Conservation (phyloP, 23 red algal species). For the Cyanidiococcus yangmingshanensis region DNA sequence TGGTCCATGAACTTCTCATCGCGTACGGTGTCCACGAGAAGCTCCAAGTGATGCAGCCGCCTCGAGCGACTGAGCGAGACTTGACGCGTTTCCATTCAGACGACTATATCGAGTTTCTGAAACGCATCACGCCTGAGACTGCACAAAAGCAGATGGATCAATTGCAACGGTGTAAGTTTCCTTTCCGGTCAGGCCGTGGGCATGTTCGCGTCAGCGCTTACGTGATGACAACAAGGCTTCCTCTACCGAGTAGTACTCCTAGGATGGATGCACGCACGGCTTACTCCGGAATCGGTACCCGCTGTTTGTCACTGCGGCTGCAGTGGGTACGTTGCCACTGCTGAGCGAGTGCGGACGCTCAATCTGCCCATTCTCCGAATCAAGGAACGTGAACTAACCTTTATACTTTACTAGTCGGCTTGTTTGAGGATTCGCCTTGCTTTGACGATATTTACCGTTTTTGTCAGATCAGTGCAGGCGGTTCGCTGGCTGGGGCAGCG, state of each 20-base stretch:
- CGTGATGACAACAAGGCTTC: neutral
- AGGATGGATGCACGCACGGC: neutral
- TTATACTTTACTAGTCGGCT: conserved; percentile 29
- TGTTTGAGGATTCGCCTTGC: conserved; percentile 87
- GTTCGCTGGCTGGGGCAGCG: conserved; percentile 79
- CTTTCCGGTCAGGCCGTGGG: neutral
- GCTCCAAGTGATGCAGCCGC: conserved; percentile 63
- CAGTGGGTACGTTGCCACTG: neutral
- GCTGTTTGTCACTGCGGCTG: neutral
- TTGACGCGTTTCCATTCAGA: conserved; percentile 94
- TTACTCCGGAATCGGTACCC: neutral
- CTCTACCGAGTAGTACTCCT: neutral
- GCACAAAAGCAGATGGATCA: conserved; percentile 33
- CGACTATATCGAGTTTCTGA: conserved; percentile 93
- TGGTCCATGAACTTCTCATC: conserved; percentile 85
- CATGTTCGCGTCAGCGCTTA: neutral
- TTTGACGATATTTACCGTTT: conserved; percentile 93
- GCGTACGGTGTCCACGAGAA: conserved; percentile 66
- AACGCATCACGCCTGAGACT: conserved; percentile 59
- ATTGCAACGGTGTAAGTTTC: conserved; percentile 32
- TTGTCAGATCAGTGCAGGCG: conserved; percentile 88
- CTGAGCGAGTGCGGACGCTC: neutral
- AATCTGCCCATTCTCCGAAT: too few species aligned
- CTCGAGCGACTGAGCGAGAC: conserved; percentile 66
- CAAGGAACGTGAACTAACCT: neutral